Conservation (phyloP, 352 stramenopile genomes). For the Globisporangium splendens region DNA sequence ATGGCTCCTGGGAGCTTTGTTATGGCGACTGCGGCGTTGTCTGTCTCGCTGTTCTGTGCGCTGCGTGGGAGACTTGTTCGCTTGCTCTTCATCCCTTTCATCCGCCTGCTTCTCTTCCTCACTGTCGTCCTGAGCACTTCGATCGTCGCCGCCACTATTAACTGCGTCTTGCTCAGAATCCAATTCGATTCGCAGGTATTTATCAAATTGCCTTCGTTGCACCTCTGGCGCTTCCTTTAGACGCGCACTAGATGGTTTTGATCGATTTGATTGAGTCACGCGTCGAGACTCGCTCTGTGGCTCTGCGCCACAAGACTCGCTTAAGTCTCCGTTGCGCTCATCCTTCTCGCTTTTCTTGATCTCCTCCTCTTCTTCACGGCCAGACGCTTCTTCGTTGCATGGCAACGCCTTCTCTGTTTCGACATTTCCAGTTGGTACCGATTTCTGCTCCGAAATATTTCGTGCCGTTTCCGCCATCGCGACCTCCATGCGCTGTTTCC, state of each 20-base stretch:
- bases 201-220: conserved; percentile 10
- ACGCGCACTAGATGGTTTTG: neutral
- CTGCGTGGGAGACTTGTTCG: no score
- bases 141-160: neutral
- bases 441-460: conserved; percentile 13
- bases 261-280: neutral
- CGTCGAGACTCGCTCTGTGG: no score
- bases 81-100: no score
- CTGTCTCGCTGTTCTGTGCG: no score
- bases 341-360: no score
- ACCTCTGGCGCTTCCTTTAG: conserved; percentile 3
- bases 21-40: no score
- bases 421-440: conserved; percentile 5
- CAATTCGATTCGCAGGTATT: conserved; percentile 8
- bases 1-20: no score
- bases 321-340: no score
- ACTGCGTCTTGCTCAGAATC: conserved; percentile 1
- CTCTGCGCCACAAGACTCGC: no score
- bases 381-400: neutral
- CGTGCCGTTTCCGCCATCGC: conserved; percentile 21
- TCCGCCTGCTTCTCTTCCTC: neutral
- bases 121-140: neutral
- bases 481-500: conserved; percentile 55
- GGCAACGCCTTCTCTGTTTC: neutral
- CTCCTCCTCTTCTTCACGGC: no score